phyloP scores from a whole-genome alignment of 305 asterid genomes.

The Coffea humblotiana region DNA sequence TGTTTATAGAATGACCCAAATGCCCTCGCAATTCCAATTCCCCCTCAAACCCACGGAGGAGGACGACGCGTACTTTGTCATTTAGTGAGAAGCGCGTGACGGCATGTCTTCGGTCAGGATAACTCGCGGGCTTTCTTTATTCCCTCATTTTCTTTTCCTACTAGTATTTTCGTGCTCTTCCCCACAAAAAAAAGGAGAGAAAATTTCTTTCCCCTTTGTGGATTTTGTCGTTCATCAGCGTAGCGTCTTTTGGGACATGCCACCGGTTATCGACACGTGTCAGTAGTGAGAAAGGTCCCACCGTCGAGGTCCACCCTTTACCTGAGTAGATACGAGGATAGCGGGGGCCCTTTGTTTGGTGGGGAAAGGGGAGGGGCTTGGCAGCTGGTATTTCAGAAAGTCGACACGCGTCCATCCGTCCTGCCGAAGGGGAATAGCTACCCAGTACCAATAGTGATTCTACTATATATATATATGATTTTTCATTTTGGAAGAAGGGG shows the following conservation, averaged over 20 bases:
- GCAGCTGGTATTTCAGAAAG: neutral
- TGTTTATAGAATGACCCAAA: constrained; percentile 19
- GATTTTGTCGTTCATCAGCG: constrained; percentile 40
- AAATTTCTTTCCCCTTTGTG: constrained; percentile 1
- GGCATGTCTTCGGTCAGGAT: constrained; percentile 56
- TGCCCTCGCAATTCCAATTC: constrained; percentile 11
- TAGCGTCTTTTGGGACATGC: too few species aligned
- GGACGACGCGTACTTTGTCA: constrained; percentile 47
- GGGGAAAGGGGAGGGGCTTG: constrained; percentile 1
- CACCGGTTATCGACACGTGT: constrained; percentile 41
- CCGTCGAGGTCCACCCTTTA: constrained; percentile 17
- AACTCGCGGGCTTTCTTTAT: neutral
- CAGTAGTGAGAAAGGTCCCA: neutral
- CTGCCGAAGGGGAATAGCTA: neutral
- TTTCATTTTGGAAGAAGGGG: too few species aligned
- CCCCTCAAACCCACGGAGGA: constrained; percentile 3
- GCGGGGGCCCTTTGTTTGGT: constrained; percentile 23
- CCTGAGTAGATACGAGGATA: constrained; percentile 30
- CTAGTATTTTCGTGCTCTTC: neutral
- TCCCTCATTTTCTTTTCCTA: neutral
- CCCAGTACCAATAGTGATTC: too few species aligned
- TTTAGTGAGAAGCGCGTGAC: constrained; percentile 55
- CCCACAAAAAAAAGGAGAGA: too few species aligned
- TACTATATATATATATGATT: too few species aligned
- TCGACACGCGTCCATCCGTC: constrained; percentile 34